Evolutionary conservation across 306 rosid genomes (phyloP).

Genomic region (Quercus dentata): DNA sequence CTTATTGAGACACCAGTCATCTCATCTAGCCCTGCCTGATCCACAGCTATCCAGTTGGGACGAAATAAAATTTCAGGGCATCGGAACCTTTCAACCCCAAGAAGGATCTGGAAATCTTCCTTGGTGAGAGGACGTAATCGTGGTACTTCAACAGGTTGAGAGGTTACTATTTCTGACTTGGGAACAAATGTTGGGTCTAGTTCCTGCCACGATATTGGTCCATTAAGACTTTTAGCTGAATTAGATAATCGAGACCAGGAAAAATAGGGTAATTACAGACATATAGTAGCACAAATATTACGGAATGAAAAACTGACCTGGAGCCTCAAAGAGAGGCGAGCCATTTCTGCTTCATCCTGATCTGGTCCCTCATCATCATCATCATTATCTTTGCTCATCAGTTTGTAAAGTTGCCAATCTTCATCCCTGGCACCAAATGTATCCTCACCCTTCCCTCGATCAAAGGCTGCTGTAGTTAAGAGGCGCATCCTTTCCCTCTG

Average conservation of each 20-base stretch:
- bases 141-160: conserved; percentile 59
- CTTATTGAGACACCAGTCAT: conserved; percentile 83
- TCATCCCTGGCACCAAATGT: conserved; percentile 87
- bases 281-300: not conserved
- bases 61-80: conserved; percentile 87
- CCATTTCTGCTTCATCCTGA: conserved; percentile 67
- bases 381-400: conserved; percentile 71
- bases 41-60: conserved; percentile 90
- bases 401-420: conserved; percentile 96
- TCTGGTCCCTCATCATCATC: conserved; percentile 78
- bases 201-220: conserved; percentile 47
- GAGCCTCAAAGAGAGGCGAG: conserved; percentile 70
- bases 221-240: conserved; percentile 2
- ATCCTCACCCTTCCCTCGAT: conserved; percentile 95
- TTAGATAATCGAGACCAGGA: not conserved
- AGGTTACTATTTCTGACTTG: conserved; percentile 49
- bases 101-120: conserved; percentile 78
- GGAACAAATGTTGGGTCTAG: conserved; percentile 86
- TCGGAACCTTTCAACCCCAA: conserved; percentile 89
- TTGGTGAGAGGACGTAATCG: conserved; percentile 58
- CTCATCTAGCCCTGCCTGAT: conserved; percentile 90
- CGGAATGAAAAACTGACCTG: conserved; percentile 49
- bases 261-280: not conserved
- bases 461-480: conserved; percentile 94
- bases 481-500: conserved; percentile 99